Evolutionary conservation across 2,329 filamentous ascomycete genomes (phyloP), one percentile per base, ranked within the genome.

Genomic region (Calonectria ilicicola): DNA sequence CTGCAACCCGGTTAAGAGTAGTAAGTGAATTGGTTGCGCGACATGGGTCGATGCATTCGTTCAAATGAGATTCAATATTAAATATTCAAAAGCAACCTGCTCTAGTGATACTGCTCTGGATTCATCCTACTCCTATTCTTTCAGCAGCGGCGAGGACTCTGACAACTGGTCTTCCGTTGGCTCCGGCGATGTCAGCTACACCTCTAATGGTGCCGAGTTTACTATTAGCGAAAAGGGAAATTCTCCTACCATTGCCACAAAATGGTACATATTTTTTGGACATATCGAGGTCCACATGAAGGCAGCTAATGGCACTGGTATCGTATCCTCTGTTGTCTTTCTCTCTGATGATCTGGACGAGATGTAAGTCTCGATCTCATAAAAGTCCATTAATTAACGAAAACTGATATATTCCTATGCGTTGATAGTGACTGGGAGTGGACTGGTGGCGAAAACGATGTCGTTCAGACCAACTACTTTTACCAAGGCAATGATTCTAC

Each of bases 381-480:
- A 4, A 15, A 10, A 10, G 10, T 10, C 17, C 5, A 15, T 10
- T 38, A 32, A 35, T 21, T 19, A 17, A 29, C 29, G 3, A 9
- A 38, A 19, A 4, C 49, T 53, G 26, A 53, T 26, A 29, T 32
- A 51, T 21, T 21, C 27, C 9, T 15, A 27, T 19, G 3, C 32
- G 5, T 32, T 35, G n/a, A 19, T 17, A 75, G 70, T 73, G 94
- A 96, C 81, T 95, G 93, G 91, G 94, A 96, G 81, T 95, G 94
- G 93, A 89, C 98, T 68, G 96, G 96, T 72, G 92, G 91, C 67
- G 90, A 94, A 80, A 85, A 88, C 76, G 84, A 87, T 38, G 88
- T 96, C 82, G 95, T 96, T 29, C 96, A 98, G 86, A 93, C 91
- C 82, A 97, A 97, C 86, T 97, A 95, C 86, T 94, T 93, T 84